Evolutionary conservation across 1,284 basidiomycete genomes (phyloP), one percentile per base, ranked within the genome.

Genomic region (Melampsora americana): DNA sequence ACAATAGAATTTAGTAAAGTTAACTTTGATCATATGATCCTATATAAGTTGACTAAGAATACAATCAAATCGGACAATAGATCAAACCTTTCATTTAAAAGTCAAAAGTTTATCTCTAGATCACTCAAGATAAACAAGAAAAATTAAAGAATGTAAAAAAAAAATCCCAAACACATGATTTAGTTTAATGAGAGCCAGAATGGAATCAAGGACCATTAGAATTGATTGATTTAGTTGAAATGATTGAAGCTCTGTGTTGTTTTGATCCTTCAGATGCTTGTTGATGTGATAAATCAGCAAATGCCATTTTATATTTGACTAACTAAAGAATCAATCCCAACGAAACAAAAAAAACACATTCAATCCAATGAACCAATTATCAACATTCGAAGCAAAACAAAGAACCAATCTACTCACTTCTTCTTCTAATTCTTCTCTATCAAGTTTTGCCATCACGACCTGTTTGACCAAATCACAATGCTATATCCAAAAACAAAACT

Each of bases 391-490:
- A 5, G 5, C 2, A 61, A 32, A 26, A 23, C 3, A 3, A 61
- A 23, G 18, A 61, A 61, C 2, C 5, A 28, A 26, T 4, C 6
- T 61, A 6, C 60, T 20, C 16, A 61, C 60, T 82, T 96, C 92
- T 73, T 88, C 87, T 83, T 96, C 94, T 77, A 93, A 86, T 81
- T 95, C 93, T 82, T 97, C 94, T 80, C 91, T 91, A 77, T 89
- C 88, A 46, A 96, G 85, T 73, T 93, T 88, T 77, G 89, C 86
- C 85, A 90, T 91, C 5, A 97, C 94, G 3, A 96, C 87, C 82
- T 95, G 90, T 80, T 94, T 93, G 87, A 95, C 83, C 18, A 83
- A 77, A 59, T 82, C 84, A 77, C 85, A 85, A 71, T 84, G 83
- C 76, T 84, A 82, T 35, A 4, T 35, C 35, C 35, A 35, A 35